Evolutionary conservation across 176 grass and related monocot species (phyloP), one percentile per base, ranked within the genome.

Genomic region (Canna indica): DNA sequence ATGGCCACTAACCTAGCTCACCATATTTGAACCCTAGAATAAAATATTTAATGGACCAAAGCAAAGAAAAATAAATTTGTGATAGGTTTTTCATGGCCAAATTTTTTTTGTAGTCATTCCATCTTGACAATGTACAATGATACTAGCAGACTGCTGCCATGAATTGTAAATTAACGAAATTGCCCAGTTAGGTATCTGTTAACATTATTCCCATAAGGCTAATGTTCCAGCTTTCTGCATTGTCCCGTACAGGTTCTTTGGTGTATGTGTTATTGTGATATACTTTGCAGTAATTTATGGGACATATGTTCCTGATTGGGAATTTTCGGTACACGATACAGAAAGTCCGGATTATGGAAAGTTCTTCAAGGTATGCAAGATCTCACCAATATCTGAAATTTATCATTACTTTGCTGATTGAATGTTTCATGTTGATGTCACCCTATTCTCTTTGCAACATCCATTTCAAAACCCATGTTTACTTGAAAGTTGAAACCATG

Each of bases 291-390:
- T 91, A 48, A 66, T 89, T 34, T 91, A 96, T 73, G 86, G 84
- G 39, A 76, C 82, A 62, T 90, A 91, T 69, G 86, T 96, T 78
- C 88, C 88, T n/a, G 84, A 91, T 36, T 96, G 93, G 93, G 86
- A 96, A 47, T 90, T 91, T 64, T 87, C 48, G 75, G 93, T 96
- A 71, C 80, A 62, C 36, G 80, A 96, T 65, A 69, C 12, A 20
- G 53, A 77, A 60, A 91, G 79, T 64, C 64, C 71, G 11, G 44
- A 89, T 68, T 79, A 70, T 0, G 83, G 88, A 25, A 87, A 96
- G 78, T 67, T 86, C 68, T 83, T 91, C 7, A 89, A 76, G 0
- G 92, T 96, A 87, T 11, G 53, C 28, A 20, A n/a, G 44, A 25
- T 64, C 5, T 70, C 1, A 59, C 46, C 68, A 24, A 81, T 30